Conservation (phyloP, 1,284 basidiomycete species). For the Papiliotrema laurentii region DNA sequence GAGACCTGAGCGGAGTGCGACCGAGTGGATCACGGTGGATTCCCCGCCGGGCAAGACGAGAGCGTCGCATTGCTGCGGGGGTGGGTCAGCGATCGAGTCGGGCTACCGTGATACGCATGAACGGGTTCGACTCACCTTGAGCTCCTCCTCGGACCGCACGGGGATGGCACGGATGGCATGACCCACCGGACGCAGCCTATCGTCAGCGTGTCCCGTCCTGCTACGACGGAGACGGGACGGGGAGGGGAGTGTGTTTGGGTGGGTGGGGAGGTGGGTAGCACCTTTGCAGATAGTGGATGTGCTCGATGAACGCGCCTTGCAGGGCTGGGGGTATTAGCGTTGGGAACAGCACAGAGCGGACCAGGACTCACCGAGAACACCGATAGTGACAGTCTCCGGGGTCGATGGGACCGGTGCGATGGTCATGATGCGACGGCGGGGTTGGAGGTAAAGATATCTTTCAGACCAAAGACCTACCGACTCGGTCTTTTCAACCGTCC, state of each 20-base stretch:
- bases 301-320: slow-evolving; percentile 92
- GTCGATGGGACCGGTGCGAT: neutral
- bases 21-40: slow-evolving; percentile 81
- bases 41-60: slow-evolving; percentile 90
- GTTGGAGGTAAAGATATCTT: neutral
- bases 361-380: slow-evolving; percentile 3
- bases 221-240: too few species aligned
- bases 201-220: neutral
- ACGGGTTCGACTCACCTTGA: slow-evolving; percentile 47
- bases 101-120: neutral
- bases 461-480: too few species aligned
- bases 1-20: slow-evolving; percentile 74
- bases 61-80: slow-evolving; percentile 64
- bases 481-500: too few species aligned
- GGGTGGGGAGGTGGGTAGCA: slow-evolving; percentile 9
- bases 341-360: neutral
- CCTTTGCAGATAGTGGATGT: slow-evolving; percentile 51
- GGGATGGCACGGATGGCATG: slow-evolving; percentile 46
- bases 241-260: too few species aligned
- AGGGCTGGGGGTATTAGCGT: slow-evolving; percentile 59
- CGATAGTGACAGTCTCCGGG: slow-evolving; percentile 7
- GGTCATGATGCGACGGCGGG: slow-evolving; percentile 2
- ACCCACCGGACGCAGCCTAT: slow-evolving; percentile 23
- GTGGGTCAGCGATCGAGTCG: too few species aligned
- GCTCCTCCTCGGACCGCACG: slow-evolving; percentile 72